Evolutionary conservation across 805 yeast species (phyloP), one percentile per base, ranked within the genome.

Genomic region (Pichia kluyveri): DNA sequence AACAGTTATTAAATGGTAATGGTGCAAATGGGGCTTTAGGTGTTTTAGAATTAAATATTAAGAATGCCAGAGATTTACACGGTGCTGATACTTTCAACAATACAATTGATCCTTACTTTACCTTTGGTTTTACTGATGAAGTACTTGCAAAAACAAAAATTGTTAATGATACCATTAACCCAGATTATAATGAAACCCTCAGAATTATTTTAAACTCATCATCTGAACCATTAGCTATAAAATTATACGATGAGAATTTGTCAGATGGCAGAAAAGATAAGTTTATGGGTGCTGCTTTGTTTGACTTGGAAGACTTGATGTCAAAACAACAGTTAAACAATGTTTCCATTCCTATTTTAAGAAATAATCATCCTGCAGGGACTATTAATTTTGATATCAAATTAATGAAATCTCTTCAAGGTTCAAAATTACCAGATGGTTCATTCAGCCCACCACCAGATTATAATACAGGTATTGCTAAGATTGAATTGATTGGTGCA

Each of bases 91-190:
- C 84, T 40, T 59, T 77, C 55, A 89, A 86, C 53, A 83, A 83
- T 57, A 86, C 96, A 11, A 73, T 89, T 52, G 97, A 93, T 63
- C 99, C 99, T 11, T 95, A 88, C 66, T 72, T 90, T 51, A 75
- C 82, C 8, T 75, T 90, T 60, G 83, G 85, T 19, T 79, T 80
- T 60, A 71, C 72, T 51, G 76, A 76, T 46, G 61, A 67, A 15
- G 79, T 76, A 40, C 71, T 82, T 54, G 91, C 83, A 4, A 77
- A 80, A 58, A 84, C 96, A 6, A 76, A 78, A 49, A 76, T 79
- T 56, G 83, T 82, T 54, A 63, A 73, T 45, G 82, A 88, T 57
- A 83, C 95, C 5, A 65, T 68, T 52, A 67, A 70, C 39, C 98
- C 99, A 11, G 76, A 73, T 7, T 93, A 96, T 95, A 79, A 93